Percentiles rank a stretch among this genome's conserved stretches.
phyloP scores from a whole-genome alignment of 148 eudicot genomes.

The Persicaria tinctoria region DNA sequence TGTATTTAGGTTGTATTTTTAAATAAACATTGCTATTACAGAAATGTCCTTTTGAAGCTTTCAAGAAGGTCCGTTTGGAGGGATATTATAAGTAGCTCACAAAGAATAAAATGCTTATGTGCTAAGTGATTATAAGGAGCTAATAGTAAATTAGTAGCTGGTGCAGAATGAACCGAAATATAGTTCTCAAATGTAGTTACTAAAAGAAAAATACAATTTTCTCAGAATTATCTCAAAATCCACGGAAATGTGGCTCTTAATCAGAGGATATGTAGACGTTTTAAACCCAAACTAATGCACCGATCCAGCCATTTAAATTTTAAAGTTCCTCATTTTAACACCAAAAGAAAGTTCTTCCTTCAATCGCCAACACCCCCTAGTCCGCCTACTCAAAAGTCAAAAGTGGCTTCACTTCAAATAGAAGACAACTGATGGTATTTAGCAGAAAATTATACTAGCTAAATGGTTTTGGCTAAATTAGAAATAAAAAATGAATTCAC shows the following conservation, averaged over 20 bases:
- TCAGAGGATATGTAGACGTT: not conserved
- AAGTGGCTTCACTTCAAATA: no score
- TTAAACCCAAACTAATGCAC: not conserved
- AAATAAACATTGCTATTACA: not conserved
- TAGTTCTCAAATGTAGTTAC: not conserved
- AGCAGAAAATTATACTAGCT: no score
- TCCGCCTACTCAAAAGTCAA: not conserved
- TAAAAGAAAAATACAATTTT: not conserved
- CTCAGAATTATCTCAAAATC: not conserved
- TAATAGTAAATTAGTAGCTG: no score
- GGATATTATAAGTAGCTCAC: no score
- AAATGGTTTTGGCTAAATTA: no score
- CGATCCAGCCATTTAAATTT: not conserved
- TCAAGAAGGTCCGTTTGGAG: no score
- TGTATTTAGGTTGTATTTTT: not conserved
- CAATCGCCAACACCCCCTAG: not conserved
- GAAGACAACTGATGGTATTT: no score
- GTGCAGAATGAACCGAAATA: not conserved
- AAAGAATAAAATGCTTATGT: no score
- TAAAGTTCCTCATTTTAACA: not conserved
- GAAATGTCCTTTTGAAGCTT: not conserved
- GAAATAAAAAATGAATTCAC: not conserved
- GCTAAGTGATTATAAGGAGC: no score
- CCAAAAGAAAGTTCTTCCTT: not conserved
- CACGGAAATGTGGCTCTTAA: not conserved